phyloP scores from a whole-genome alignment of 495 filamentous ascomycete species.

The Lasiosphaeria ovina region DNA sequence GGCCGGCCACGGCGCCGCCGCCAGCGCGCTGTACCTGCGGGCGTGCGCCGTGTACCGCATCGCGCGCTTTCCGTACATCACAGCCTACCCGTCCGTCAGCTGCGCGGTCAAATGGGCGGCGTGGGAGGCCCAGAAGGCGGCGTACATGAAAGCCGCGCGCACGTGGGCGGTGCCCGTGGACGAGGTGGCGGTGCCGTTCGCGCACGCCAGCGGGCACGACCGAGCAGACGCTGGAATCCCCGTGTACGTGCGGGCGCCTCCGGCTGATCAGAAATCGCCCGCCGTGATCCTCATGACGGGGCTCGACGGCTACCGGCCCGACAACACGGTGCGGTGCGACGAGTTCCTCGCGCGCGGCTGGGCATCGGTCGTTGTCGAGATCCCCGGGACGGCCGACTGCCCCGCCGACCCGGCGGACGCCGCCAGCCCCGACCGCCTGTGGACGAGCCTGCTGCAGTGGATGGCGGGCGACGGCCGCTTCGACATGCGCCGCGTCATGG shows the following conservation, averaged over 20 bases:
- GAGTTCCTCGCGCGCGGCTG: slow-evolving; percentile 62
- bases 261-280: slow-evolving; percentile 42
- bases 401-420: slow-evolving; percentile 60
- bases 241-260: slow-evolving; percentile 61
- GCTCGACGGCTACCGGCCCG: slow-evolving; percentile 75
- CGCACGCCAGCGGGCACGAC: slow-evolving; percentile 42
- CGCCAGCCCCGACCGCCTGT: slow-evolving; percentile 52
- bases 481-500: slow-evolving; percentile 59
- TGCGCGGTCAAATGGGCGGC: slow-evolving; percentile 55
- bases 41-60: slow-evolving; percentile 72
- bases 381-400: slow-evolving; percentile 78
- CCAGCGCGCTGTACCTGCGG: slow-evolving; percentile 64
- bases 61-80: slow-evolving; percentile 68
- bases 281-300: slow-evolving; percentile 71
- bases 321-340: slow-evolving; percentile 69
- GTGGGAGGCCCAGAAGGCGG: slow-evolving; percentile 65
- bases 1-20: slow-evolving; percentile 45
- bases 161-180: slow-evolving; percentile 54
- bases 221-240: slow-evolving; percentile 52
- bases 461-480: slow-evolving; percentile 57
- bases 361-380: slow-evolving; percentile 65
- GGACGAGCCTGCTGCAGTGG: slow-evolving; percentile 66
- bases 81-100: slow-evolving; percentile 39
- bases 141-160: slow-evolving; percentile 58
- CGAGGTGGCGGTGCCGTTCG: slow-evolving; percentile 63